phyloP scores from a whole-genome alignment of 2,329 filamentous ascomycete species.

The Clarireedia hainanense region DNA sequence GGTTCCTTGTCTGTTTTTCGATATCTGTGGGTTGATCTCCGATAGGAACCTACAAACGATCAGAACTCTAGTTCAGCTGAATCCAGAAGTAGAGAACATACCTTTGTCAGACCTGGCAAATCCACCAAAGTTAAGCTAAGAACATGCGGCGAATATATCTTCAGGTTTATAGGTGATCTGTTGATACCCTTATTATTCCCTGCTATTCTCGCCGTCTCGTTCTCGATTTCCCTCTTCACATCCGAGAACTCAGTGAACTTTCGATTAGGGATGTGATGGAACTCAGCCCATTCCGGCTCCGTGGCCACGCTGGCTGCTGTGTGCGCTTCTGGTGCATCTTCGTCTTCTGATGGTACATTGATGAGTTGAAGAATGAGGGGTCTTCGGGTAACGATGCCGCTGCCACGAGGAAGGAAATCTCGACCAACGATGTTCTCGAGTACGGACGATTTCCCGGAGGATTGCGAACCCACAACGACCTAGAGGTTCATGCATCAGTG shows the following conservation, averaged over 20 bases:
- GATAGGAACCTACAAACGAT: conserved; percentile 65
- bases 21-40: conserved; percentile 97
- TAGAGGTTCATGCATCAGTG: conserved; percentile 33
- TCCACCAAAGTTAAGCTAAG: conserved; percentile 95
- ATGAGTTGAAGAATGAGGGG: conserved; percentile 96
- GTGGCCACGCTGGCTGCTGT: conserved; percentile 64
- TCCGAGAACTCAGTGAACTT: conserved; percentile 86
- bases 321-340: conserved; percentile 63
- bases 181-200: conserved; percentile 99
- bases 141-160: conserved; percentile 96
- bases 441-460: conserved; percentile 95
- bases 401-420: conserved; percentile 93
- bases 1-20: conserved; percentile 93
- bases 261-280: conserved; percentile 86
- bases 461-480: conserved; percentile 98
- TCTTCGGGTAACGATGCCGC: conserved; percentile 89
- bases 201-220: conserved; percentile 88
- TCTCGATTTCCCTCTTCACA: conserved; percentile 94
- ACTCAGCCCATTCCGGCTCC: conserved; percentile 80
- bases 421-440: conserved; percentile 97
- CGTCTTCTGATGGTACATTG: conserved; percentile 70
- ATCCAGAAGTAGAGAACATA: conserved; percentile 31
- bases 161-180: conserved; percentile 92
- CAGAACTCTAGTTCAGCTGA: conserved; percentile 8
- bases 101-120: conserved; percentile 91